Conservation (phyloP, 768 basidiomycete genomes). For the Melanogaster broomeanus region DNA sequence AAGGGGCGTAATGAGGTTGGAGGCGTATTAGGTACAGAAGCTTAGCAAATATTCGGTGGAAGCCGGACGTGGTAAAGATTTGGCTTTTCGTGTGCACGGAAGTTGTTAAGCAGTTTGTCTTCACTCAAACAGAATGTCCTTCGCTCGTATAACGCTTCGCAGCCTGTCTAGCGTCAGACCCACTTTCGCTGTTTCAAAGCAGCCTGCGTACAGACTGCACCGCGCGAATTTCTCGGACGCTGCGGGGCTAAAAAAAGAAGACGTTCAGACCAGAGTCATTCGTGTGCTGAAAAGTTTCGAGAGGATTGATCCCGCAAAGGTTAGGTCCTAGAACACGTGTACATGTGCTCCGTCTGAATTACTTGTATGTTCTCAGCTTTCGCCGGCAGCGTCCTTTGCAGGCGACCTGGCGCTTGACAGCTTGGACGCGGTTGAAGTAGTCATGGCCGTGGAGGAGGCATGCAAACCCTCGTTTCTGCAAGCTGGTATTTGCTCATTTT, state of each 20-base stretch:
- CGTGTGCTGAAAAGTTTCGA: conserved; percentile 33
- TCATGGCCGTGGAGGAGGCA: conserved; percentile 98
- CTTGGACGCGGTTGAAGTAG: conserved; percentile 95
- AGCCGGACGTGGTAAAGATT: conserved; percentile 19
- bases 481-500: conserved; percentile 2
- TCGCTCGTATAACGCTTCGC: conserved; percentile 34
- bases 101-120: background rate
- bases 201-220: conserved; percentile 28
- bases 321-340: conserved; percentile 2
- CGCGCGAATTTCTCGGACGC: conserved; percentile 33
- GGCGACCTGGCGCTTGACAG: conserved; percentile 74
- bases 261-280: conserved; percentile 27
- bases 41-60: conserved; percentile 20
- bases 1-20: too few relatives aligned
- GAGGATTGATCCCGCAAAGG: conserved; percentile 31
- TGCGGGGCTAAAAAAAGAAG: conserved; percentile 21
- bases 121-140: conserved; percentile 32
- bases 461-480: conserved; percentile 3
- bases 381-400: conserved; percentile 52
- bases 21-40: too few relatives aligned
- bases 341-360: conserved; percentile 29
- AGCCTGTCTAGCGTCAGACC: conserved; percentile 29
- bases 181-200: conserved; percentile 30
- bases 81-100: background rate
- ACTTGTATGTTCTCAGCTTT: conserved; percentile 54